Base-by-base conservation (phyloP, 139 green algal genomes). In the Picochlorum costavermella region DNA sequence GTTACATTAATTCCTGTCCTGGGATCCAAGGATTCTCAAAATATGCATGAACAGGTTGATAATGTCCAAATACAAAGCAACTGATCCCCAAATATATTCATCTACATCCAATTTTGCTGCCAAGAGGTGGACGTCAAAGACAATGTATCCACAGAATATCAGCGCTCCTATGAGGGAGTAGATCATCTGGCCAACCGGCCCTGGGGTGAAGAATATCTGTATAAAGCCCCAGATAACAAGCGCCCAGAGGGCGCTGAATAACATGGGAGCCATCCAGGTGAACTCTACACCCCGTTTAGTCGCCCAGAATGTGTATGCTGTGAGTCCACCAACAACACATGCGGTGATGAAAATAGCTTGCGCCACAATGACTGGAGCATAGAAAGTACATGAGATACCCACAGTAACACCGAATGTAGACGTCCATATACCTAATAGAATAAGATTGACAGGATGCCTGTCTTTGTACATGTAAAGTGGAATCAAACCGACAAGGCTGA, bases 1-100 rank as follows among this genome's bases (percentile, higher is more conserved):
- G 33, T 59, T 33, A 59, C 50, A 59, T 59, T 59, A 59, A 23
- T 30, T 33, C 25, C 50, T 59, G 9, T 33, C 56, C 46, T 53
- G 46, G 3, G 46, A 23, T 45, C 56, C 56, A 29, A 86, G 59
- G 4, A 85, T 60, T 12, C 80, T 68, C 37, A 90, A 58, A 30
- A 90, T 77, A 62, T 78, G 64, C n/a, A 91, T 46, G 59, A 91
- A 92, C 2, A 92, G 57, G 58, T 92, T 92, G 67, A 92, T 75
- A 23, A 92, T 76, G 60, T 89, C 71, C 2, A 92, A 65, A 58
- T 92, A 92, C n/a, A 92, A 67, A 0, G 50, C 63, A 14, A 92
- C 56, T 5, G 63, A 70, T 2, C 76, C 84, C 77, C 76, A 85
- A 2, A 92, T 69, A 53, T 91, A 92, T 4, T 92, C 80, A 59